Evolutionary conservation across 1,284 basidiomycete genomes (phyloP), one percentile per base, ranked within the genome.

Genomic region (Microbotryum lychnidis-dioicae): DNA sequence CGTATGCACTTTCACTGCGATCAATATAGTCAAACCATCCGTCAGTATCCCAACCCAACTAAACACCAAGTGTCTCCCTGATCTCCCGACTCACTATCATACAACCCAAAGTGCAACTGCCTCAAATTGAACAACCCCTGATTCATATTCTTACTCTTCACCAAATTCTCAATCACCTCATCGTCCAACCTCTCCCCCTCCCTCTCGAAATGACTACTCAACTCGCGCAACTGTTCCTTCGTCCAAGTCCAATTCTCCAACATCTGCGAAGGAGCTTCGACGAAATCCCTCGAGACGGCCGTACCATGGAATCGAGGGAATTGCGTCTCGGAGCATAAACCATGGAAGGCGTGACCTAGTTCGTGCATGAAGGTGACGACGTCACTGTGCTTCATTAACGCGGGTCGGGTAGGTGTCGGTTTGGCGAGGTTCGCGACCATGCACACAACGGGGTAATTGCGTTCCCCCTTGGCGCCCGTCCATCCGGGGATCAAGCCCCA

Each of bases 371-470:
- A 73, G 3, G 75, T 77, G 23, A 75, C 72, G 4, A 73, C 69
- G 21, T 88, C 86, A 66, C 85, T 83, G 67, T 90, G 88, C 45
- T 83, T 79, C 87, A 92, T 87, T 29, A 91, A 77, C 16, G 89
- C 89, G 1, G 88, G 87, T 63, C 85, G 84, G 2, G 84, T 83
- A 0, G 84, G 82, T 0, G 87, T 88, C 3, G 86, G 80, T 73
- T 91, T 91, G 3, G 89, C 86, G 4, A 91, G 80, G 74, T 91
- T 91, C 29, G 89, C 89, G 8, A 91, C 89, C 89, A 91, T 90
- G 10, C 85, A 56, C 6, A 67, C 64, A 9, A 65, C 63, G 2
- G 87, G 88, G 74, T 88, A 90, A 72, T 80, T 80, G 51, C 86
- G 81, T 53, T 79, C 79, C 45, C 83, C 84, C 60, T 82, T 77